A percentile compares a stretch with the other conserved stretches of the same genome.
Evolutionary conservation across 306 rosid genomes (phyloP).

Genomic region (Boehmeria nivea): DNA sequence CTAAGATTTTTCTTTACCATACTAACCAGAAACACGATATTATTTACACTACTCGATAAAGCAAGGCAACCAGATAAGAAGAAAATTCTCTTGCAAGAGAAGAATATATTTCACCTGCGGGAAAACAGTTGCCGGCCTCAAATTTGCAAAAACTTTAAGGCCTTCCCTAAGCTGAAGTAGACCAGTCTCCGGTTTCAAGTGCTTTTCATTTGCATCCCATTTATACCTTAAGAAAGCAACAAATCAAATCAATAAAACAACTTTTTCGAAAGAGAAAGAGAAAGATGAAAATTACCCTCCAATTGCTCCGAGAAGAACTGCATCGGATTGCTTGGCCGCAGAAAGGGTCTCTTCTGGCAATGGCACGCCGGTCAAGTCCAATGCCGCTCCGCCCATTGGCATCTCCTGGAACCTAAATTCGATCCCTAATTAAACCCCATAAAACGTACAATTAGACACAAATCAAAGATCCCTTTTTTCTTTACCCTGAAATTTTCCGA

Average conservation of each 20-base stretch:
- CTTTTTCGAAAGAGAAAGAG: background rate
- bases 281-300: conserved; percentile 55
- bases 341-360: conserved; percentile 75
- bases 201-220: conserved; percentile 76
- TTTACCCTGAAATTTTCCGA: too few relatives aligned
- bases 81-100: background rate
- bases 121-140: conserved; percentile 72
- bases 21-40: background rate
- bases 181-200: conserved; percentile 89
- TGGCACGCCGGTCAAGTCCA: conserved; percentile 81
- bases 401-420: conserved; percentile 54
- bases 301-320: conserved; percentile 80
- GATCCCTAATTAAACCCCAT: conserved; percentile 40
- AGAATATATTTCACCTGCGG: conserved; percentile 55
- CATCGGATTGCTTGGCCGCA: conserved; percentile 66
- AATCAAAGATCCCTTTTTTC: too few relatives aligned
- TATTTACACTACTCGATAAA: background rate
- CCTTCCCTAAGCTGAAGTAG: conserved; percentile 64
- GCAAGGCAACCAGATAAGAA: background rate
- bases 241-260: background rate
- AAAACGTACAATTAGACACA: background rate
- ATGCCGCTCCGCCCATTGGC: conserved; percentile 86
- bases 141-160: conserved; percentile 75
- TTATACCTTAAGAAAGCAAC: conserved; percentile 42
- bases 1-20: background rate